Conservation (phyloP, 2,329 filamentous ascomycete genomes). For the Pezizomycotina sp. region DNA sequence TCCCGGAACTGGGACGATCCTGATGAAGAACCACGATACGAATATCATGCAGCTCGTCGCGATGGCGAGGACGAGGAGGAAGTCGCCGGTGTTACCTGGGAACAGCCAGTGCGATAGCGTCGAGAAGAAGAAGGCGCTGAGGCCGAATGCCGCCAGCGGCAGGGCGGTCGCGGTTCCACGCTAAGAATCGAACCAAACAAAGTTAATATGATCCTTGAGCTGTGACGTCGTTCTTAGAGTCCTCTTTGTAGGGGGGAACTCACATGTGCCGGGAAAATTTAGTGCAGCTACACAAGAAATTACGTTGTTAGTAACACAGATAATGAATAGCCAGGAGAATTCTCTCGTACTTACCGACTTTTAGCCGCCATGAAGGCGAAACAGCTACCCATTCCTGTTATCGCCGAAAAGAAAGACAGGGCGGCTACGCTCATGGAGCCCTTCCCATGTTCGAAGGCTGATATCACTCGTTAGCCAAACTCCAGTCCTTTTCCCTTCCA, state of each 20-base stretch:
- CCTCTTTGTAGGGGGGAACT: slow-evolving; percentile 11
- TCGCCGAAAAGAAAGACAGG: slow-evolving; percentile 68
- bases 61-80: slow-evolving; percentile 61
- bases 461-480: not conserved
- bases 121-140: slow-evolving; percentile 95
- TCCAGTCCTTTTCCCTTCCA: not conserved
- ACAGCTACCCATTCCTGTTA: slow-evolving; percentile 78
- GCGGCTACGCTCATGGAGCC: slow-evolving; percentile 39
- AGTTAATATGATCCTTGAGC: slow-evolving; percentile 45
- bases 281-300: slow-evolving; percentile 22
- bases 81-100: slow-evolving; percentile 64
- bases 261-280: slow-evolving; percentile 20
- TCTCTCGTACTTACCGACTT: slow-evolving; percentile 39
- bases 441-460: slow-evolving; percentile 19
- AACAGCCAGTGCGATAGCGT: slow-evolving; percentile 59
- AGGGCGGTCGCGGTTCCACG: slow-evolving; percentile 89
- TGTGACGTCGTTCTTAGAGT: slow-evolving; percentile 40
- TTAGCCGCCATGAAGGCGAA: slow-evolving; percentile 84
- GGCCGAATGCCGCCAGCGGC: slow-evolving; percentile 76
- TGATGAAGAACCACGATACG: slow-evolving; percentile 68
- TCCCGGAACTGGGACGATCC: slow-evolving; percentile 46
- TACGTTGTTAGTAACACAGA: slow-evolving; percentile 3
- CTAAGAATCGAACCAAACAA: slow-evolving; percentile 48
- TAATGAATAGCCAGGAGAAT: not conserved
- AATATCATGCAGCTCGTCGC: slow-evolving; percentile 65